Base-by-base conservation (phyloP, 2,329 filamentous ascomycete genomes). In the Penicillium sp. region DNA sequence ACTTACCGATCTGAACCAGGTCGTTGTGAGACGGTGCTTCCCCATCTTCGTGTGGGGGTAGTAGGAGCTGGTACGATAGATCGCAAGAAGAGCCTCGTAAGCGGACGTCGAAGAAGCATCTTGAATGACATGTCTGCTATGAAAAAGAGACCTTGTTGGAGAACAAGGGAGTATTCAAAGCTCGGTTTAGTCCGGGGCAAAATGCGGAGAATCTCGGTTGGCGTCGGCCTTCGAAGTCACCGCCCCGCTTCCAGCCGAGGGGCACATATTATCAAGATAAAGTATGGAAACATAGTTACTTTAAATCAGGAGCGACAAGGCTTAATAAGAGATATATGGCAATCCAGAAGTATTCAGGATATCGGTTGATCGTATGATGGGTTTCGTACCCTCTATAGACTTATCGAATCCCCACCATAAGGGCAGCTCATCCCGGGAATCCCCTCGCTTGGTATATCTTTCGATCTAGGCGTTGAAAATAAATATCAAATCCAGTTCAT, bases 1-100 rank as follows among this genome's bases (percentile, higher is more conserved):
- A 56, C 33, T 20, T 72, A 84, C 81, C 75, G 76, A 64, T 84
- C 81, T 50, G 81, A 80, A 39, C 77, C 81, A 35, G 78, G 78
- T 41, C 75, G 73, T 56, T 82, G 81, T 20, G 80, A 81, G 47
- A 83, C 75, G 28, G 78, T 77, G 48, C 65, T 68, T 52, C 73
- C 75, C 75, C 77, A 80, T 74, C 76, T 68, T 64, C 67, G 63
- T 41, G 60, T 54, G 41, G 53, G 27, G 42, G 47, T 29, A 20
- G 49, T 41, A 15, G 33, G 27, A 2, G 18, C 20, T n/a, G 48
- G 44, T 9, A 27, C 20, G 42, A 49, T 12, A 27, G 37, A 15
- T 13, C 45, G n/a, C 7, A 42, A 15, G 27, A 48, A 37, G 47
- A 42, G 47, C 45, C 35, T 10, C 44, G 50, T 37, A 15, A 40